phyloP scores from a whole-genome alignment of 2,329 filamentous ascomycete genomes.

The Aspergillus fructus region DNA sequence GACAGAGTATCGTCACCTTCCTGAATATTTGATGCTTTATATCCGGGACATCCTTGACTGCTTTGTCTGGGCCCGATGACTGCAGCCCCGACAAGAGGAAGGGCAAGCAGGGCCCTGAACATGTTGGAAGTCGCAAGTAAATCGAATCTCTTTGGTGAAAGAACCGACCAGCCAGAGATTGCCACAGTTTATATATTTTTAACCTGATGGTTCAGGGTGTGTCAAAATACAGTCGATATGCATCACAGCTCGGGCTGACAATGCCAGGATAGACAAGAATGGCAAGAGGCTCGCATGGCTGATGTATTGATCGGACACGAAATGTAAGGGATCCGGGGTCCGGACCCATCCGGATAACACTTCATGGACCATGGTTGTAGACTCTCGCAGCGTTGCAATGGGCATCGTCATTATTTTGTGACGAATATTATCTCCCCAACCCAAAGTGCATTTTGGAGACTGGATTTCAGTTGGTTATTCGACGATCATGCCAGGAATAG shows the following conservation, averaged over 20 bases:
- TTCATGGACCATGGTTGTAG: background rate
- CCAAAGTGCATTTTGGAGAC: background rate
- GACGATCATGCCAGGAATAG: conserved; percentile 15
- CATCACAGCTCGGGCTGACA: background rate
- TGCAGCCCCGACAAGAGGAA: conserved; percentile 29
- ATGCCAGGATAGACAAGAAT: background rate
- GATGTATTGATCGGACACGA: conserved; percentile 11
- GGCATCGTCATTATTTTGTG: background rate
- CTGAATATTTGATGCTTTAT: conserved; percentile 37
- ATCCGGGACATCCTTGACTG: conserved; percentile 36
- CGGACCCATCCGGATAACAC: background rate
- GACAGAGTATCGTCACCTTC: conserved; percentile 53
- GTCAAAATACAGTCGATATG: background rate
- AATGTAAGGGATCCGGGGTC: conserved; percentile 2
- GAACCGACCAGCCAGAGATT: background rate
- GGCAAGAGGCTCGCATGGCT: conserved; percentile 3
- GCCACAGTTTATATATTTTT: conserved; percentile 9
- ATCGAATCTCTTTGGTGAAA: background rate
- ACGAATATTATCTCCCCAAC: background rate
- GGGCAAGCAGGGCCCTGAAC: conserved; percentile 26
- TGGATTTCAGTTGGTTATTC: conserved; percentile 21
- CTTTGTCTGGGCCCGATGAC: conserved; percentile 19
- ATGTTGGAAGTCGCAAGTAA: conserved; percentile 17
- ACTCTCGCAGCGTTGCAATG: background rate
- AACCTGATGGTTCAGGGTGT: conserved; percentile 2